phyloP scores from a whole-genome alignment of 2,329 filamentous ascomycete species.

The Leptodontidium sp. region DNA sequence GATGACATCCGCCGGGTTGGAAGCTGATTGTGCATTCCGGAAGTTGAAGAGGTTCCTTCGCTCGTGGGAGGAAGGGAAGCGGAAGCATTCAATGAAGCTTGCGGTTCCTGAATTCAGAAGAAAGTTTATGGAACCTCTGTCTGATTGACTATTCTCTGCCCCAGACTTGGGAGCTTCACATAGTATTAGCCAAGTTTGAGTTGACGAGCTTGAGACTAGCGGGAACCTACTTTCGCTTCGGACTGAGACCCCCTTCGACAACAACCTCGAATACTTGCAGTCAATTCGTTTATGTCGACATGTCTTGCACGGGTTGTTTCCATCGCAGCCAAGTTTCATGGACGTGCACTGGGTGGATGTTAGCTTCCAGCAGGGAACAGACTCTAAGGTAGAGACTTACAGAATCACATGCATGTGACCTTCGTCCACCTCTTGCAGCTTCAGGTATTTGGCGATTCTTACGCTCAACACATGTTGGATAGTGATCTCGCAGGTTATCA shows the following conservation, averaged over 20 bases:
- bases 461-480: conserved; percentile 51
- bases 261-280: conserved; percentile 44
- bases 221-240: conserved; percentile 30
- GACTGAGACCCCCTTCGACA: conserved; percentile 29
- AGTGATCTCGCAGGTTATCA: conserved; percentile 56
- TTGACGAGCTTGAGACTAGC: not conserved
- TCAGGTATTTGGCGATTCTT: conserved; percentile 54
- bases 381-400: conserved; percentile 42
- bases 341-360: conserved; percentile 50
- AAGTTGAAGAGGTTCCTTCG: conserved; percentile 48
- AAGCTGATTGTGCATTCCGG: conserved; percentile 44
- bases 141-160: conserved; percentile 47
- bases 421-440: conserved; percentile 54
- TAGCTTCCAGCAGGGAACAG: not conserved
- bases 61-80: conserved; percentile 52
- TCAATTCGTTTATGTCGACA: conserved; percentile 53
- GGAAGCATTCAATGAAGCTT: conserved; percentile 55
- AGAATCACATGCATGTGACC: conserved; percentile 57
- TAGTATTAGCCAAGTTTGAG: not conserved
- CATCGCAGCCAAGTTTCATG: conserved; percentile 57
- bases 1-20: conserved; percentile 35
- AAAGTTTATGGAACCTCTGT: conserved; percentile 56
- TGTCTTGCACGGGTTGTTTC: conserved; percentile 52
- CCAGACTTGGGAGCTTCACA: conserved; percentile 17
- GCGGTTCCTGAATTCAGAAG: conserved; percentile 55